These are phyloP conservation scores for Penicillium sp. DNA, from an alignment of 2,329 filamentous ascomycete genomes.

Conservation along the genomic window DNA sequence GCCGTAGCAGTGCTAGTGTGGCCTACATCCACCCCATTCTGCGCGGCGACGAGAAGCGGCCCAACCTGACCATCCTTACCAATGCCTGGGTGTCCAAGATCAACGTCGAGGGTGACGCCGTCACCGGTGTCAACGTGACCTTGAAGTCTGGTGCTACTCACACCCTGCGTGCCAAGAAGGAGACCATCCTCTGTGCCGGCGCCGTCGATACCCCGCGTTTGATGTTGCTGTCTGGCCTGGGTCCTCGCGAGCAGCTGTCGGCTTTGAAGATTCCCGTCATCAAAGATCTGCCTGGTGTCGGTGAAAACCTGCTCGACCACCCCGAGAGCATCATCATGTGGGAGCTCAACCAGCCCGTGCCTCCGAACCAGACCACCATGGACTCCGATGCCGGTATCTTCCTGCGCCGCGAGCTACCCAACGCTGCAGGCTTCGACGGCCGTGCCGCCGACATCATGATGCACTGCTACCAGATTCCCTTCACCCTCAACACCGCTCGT, in stretches of 20 bases:
- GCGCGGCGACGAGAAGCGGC: slow-evolving; percentile 71
- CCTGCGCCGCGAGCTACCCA: slow-evolving; percentile 68
- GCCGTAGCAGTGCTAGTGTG: slow-evolving; percentile 78
- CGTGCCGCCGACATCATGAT: slow-evolving; percentile 85
- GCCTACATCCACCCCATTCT: slow-evolving; percentile 92
- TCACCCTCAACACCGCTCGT: slow-evolving; percentile 77
- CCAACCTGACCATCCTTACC: slow-evolving; percentile 81
- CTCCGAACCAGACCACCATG: slow-evolving; percentile 79
- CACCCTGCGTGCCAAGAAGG: slow-evolving; percentile 59
- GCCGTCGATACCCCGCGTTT: slow-evolving; percentile 75
- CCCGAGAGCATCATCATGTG: slow-evolving; percentile 65
- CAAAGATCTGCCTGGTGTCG: slow-evolving; percentile 58
- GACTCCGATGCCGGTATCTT: slow-evolving; percentile 87
- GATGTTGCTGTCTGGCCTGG: slow-evolving; percentile 52
- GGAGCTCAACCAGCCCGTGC: slow-evolving; percentile 76
- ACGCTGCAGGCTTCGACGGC: slow-evolving; percentile 66
- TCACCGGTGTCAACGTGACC: slow-evolving; percentile 68
- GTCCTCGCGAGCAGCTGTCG: slow-evolving; percentile 49
- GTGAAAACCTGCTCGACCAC: slow-evolving; percentile 62
- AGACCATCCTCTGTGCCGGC: slow-evolving; percentile 75
- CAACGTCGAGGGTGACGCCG: slow-evolving; percentile 64
- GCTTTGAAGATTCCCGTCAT: slow-evolving; percentile 56
- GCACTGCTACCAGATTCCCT: slow-evolving; percentile 95
- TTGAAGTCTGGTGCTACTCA: slow-evolving; percentile 57
- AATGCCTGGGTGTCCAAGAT: slow-evolving; percentile 83